phyloP scores from a whole-genome alignment of 192 early-diverging fungal genomes.

The Umbelopsis vinacea region DNA sequence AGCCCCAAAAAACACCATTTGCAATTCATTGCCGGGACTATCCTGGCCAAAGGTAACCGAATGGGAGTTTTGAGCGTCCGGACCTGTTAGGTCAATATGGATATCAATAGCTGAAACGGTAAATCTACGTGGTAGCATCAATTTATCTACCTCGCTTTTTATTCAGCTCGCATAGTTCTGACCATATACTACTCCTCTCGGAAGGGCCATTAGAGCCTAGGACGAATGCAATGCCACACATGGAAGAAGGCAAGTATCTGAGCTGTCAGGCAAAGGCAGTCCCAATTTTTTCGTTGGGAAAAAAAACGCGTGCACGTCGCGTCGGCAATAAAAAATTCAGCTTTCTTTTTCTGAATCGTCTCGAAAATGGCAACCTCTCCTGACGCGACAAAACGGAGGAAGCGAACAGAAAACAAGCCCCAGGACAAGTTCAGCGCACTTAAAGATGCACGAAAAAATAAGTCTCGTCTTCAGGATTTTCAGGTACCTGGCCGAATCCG shows the following conservation, averaged over 20 bases:
- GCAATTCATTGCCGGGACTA: neutral
- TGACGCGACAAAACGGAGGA: slow-evolving; percentile 14
- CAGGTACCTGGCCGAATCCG: slow-evolving; percentile 9
- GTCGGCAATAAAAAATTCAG: neutral
- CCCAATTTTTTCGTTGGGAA: slow-evolving; percentile 16
- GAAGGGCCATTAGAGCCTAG: slow-evolving; percentile 26
- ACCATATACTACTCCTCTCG: slow-evolving; percentile 37
- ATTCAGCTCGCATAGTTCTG: slow-evolving; percentile 48
- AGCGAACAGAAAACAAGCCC: slow-evolving; percentile 33
- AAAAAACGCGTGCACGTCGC: slow-evolving; percentile 24
- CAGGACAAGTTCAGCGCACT: slow-evolving; percentile 8
- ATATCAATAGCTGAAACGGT: neutral
- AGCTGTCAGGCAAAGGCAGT: neutral
- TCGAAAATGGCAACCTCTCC: slow-evolving; percentile 11
- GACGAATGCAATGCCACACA: slow-evolving; percentile 64
- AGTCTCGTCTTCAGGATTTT: slow-evolving; percentile 38
- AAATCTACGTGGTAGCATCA: neutral
- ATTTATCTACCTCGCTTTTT: slow-evolving; percentile 47
- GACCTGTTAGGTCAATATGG: slow-evolving; percentile 40
- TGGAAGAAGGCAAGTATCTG: slow-evolving; percentile 18
- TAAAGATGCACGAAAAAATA: slow-evolving; percentile 24
- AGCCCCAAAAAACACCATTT: slow-evolving; percentile 52
- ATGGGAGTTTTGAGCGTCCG: slow-evolving; percentile 52
- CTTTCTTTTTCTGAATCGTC: slow-evolving; percentile 9
- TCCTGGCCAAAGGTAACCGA: neutral